Conservation (phyloP, 1,284 basidiomycete species). For the Irpex lacteus region DNA sequence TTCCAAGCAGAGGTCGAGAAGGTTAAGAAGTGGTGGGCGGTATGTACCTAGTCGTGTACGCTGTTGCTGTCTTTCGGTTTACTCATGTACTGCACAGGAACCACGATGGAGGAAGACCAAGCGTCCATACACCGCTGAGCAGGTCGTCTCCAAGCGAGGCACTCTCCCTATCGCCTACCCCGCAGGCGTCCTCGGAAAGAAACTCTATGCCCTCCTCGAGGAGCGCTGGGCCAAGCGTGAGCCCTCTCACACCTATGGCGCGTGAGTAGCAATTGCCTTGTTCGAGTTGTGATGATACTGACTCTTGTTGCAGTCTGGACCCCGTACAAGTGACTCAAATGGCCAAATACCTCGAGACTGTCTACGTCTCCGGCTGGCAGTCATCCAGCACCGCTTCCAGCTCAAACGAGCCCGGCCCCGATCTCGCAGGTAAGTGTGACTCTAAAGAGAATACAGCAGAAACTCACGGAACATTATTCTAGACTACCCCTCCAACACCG, state of each 20-base stretch:
- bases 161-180: conserved; percentile 86
- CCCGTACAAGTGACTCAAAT: conserved; percentile 98
- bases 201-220: conserved; percentile 74
- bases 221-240: conserved; percentile 70
- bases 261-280: conserved; percentile 57
- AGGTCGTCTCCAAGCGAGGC: conserved; percentile 94
- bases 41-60: conserved; percentile 31
- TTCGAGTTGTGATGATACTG: background rate
- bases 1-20: conserved; percentile 83
- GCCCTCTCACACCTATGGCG: conserved; percentile 94
- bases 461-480: background rate
- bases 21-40: conserved; percentile 94
- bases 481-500: conserved; percentile 94
- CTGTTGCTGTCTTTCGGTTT: conserved; percentile 1
- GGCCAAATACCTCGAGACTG: conserved; percentile 97
- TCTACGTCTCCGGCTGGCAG: conserved; percentile 98
- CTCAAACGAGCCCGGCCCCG: conserved; percentile 95
- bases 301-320: conserved; percentile 65
- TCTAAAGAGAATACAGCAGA: background rate
- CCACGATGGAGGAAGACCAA: conserved; percentile 84
- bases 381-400: conserved; percentile 90
- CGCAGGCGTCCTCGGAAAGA: conserved; percentile 84
- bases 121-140: conserved; percentile 89
- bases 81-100: conserved; percentile 45
- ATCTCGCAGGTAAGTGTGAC: conserved; percentile 78